Base-by-base conservation (phyloP, 1,139 yeast species). In the Hansenula lynferdii region DNA sequence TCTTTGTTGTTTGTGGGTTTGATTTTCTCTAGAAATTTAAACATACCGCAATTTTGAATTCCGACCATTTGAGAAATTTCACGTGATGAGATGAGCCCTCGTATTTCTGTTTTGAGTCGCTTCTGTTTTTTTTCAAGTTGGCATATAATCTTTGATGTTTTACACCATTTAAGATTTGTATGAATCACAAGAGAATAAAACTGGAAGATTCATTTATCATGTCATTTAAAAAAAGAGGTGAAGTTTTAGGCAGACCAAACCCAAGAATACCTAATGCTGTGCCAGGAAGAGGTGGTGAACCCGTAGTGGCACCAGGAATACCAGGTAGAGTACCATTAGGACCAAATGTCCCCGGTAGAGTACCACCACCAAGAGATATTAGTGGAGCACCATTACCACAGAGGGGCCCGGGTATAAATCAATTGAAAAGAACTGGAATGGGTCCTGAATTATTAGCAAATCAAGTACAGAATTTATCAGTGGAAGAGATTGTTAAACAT, bases 191-290 rank as follows among this genome's bases (percentile, higher is more conserved):
- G 22, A 31, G 24, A 33, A 25, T 33, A 18, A 26, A 33, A 18
- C 19, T 26, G 3, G 30, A 19, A 6, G 5, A 2, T 10, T 4
- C 7, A 16, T 12, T 28, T 10, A 31, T 28, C 9, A 81, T 82
- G 89, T 80, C 89, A 5, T 82, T 82, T 51, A 73, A 87, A 56
- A 80, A 75, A 56, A 71, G 89, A 67, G 72, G 84, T 34, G 89
- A 82, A 37, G 71, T 79, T 1, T 65, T 78, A n/a, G 37, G 49
- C 21, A 35, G 35, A 18, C 42, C 44, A 9, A 36, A 28, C 9
- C 20, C 35, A 42, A 31, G 51, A 16, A 28, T 29, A 2, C 49
- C 50, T 2, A n/a, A 34, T 15, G 41, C 48, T n/a, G 44, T 42
- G 8, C 36, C 45, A 9, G 44, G 45, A 3, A 19, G 22, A 19